phyloP scores from a whole-genome alignment of 2,329 filamentous ascomycete species.

The Talaromyces sp. region DNA sequence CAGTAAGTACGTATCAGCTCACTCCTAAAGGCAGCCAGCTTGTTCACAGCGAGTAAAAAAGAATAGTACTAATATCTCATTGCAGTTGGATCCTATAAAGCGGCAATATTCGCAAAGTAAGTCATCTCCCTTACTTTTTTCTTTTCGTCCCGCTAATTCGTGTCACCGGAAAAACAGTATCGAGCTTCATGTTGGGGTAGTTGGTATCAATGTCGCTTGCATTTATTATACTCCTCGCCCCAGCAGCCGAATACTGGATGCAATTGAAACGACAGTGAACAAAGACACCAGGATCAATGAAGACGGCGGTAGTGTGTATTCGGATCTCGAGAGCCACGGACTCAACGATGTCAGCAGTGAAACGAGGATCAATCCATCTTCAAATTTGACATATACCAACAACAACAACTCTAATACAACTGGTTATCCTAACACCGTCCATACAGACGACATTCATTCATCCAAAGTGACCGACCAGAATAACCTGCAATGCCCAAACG shows the following conservation, averaged over 20 bases:
- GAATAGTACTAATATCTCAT: too few relatives aligned
- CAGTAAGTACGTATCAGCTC: neutral
- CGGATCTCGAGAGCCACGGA: neutral
- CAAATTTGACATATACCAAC: neutral
- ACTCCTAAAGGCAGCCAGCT: neutral
- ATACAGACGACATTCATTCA: neutral
- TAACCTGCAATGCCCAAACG: neutral
- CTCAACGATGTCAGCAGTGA: neutral
- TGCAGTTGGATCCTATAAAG: neutral
- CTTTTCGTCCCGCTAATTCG: neutral
- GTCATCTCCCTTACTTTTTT: neutral
- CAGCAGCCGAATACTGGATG: neutral
- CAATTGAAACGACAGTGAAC: neutral
- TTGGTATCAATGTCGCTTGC: neutral
- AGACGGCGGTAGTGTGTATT: neutral
- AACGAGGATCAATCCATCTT: neutral
- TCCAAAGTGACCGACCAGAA: neutral
- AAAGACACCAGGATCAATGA: neutral
- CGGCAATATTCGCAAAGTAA: neutral
- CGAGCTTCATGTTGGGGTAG: neutral
- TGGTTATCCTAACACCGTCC: neutral
- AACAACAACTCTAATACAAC: neutral
- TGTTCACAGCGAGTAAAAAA: too few relatives aligned
- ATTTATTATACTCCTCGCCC: neutral
- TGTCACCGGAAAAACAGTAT: neutral